Conservation (phyloP, 1,139 yeast genomes). For the Geotrichum cucujoidarum region DNA sequence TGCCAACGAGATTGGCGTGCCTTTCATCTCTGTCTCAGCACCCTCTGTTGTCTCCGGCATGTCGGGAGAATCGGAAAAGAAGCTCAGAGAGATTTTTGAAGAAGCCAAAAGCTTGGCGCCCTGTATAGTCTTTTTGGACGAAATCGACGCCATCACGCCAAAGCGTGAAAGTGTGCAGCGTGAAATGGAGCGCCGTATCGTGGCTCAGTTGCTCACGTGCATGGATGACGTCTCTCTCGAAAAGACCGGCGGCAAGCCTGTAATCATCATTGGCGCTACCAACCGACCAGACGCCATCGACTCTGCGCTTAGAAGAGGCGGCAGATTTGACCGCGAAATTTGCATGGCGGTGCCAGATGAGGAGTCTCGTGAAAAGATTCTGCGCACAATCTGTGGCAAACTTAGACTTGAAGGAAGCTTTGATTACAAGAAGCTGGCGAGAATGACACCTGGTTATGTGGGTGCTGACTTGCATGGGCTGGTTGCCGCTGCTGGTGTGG, state of each 20-base stretch:
- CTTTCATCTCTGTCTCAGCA: constrained; percentile 86
- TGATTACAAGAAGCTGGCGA: constrained; percentile 71
- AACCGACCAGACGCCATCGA: constrained; percentile 95
- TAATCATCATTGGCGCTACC: constrained; percentile 93
- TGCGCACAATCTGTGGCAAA: constrained; percentile 61
- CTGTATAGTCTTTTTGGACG: constrained; percentile 87
- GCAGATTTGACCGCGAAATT: constrained; percentile 93
- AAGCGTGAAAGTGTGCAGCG: constrained; percentile 97
- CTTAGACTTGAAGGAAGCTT: constrained; percentile 67
- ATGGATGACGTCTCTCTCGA: constrained; percentile 89
- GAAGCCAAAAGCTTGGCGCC: constrained; percentile 92
- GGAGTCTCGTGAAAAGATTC: constrained; percentile 67
- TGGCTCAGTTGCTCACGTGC: constrained; percentile 87
- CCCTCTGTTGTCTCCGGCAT: constrained; percentile 98
- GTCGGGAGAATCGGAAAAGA: constrained; percentile 98
- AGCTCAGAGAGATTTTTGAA: constrained; percentile 84
- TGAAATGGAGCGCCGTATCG: constrained; percentile 96
- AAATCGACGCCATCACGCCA: constrained; percentile 96
- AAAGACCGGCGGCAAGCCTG: constrained; percentile 88
- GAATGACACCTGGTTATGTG: constrained; percentile 94
- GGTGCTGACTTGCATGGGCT: constrained; percentile 96
- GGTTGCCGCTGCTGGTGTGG: constrained; percentile 91
- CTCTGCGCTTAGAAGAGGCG: constrained; percentile 94
- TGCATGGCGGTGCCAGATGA: constrained; percentile 91
- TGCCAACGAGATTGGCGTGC: constrained; percentile 92